phyloP scores from a whole-genome alignment of 2,329 filamentous ascomycete genomes.

The Pseudopyricularia cyperi region DNA sequence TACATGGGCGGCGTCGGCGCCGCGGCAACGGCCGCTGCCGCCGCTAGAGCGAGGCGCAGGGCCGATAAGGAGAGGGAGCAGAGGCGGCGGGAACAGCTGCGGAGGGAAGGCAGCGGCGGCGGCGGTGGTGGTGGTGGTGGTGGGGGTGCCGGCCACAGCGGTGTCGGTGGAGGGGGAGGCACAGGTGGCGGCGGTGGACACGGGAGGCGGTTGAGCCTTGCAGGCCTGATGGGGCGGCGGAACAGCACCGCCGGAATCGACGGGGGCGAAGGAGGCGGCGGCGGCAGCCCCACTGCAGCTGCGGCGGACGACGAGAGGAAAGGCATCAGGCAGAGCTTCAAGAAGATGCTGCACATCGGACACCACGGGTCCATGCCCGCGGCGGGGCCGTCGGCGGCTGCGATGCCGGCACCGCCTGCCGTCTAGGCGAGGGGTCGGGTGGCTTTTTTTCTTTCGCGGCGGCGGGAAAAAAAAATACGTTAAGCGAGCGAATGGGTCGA shows the following conservation, averaged over 20 bases:
- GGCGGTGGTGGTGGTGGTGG: neutral
- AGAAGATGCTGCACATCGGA: conserved; percentile 20
- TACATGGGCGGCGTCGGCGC: neutral
- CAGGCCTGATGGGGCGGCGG: neutral
- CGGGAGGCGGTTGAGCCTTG: conserved; percentile 7
- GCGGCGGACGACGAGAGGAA: conserved; percentile 7
- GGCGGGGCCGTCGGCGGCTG: neutral
- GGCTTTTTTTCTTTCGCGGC: no score
- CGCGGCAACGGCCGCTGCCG: neutral
- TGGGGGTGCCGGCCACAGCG: no score
- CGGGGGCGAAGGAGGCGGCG: conserved; percentile 2
- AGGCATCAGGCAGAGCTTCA: conserved; percentile 19
- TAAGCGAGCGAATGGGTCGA: no score
- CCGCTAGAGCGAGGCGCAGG: neutral
- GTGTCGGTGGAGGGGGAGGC: no score
- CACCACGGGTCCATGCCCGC: conserved; percentile 13
- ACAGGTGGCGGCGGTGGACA: neutral
- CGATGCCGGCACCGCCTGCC: neutral
- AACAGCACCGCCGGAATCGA: neutral
- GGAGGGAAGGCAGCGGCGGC: conserved; percentile 1
- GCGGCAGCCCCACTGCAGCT: neutral
- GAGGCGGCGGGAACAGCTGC: neutral
- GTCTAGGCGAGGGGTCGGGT: neutral
- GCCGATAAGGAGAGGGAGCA: conserved; percentile 3
- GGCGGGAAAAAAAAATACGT: no score